These are phyloP conservation scores for Teunomyces panamensis DNA, from an alignment of 805 yeast species.

Conservation along the genomic window DNA sequence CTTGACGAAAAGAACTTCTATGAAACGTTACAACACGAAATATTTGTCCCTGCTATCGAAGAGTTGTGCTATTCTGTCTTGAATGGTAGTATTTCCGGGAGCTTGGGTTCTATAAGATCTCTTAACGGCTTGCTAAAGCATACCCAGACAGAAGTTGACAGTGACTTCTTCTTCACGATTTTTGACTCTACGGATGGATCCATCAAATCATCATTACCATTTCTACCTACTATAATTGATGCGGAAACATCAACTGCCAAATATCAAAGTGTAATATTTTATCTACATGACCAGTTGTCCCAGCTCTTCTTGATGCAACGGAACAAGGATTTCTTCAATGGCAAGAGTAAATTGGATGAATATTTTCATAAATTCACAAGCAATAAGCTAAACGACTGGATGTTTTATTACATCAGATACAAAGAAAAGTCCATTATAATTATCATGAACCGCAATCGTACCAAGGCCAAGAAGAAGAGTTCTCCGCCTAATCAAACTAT, in stretches of 20 bases:
- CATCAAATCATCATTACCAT: constrained; percentile 38
- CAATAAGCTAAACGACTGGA: constrained; percentile 39
- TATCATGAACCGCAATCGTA: constrained; percentile 32
- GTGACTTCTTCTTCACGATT: constrained; percentile 37
- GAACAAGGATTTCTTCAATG: constrained; percentile 20
- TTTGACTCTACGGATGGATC: constrained; percentile 22
- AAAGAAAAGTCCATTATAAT: constrained; percentile 30
- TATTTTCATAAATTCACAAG: constrained; percentile 41
- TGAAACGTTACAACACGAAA: constrained; percentile 11
- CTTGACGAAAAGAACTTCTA: constrained; percentile 26
- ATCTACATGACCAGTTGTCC: constrained; percentile 37
- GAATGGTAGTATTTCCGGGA: constrained; percentile 21
- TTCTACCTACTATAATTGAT: constrained; percentile 18
- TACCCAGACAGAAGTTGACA: constrained; percentile 18
- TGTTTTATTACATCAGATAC: constrained; percentile 36
- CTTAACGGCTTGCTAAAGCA: constrained; percentile 13
- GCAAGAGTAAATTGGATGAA: constrained; percentile 22
- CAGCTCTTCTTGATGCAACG: constrained; percentile 27
- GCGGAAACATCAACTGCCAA: constrained; percentile 10
- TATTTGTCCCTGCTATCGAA: constrained; percentile 21
- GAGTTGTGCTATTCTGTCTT: constrained; percentile 15
- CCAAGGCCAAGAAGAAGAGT: constrained; percentile 13
- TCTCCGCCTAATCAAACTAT: constrained; percentile 4
- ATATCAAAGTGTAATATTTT: constrained; percentile 29
- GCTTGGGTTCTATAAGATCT: constrained; percentile 28